Evolutionary conservation across 768 basidiomycete species (phyloP).

Genomic region (Peribolospora baueri): DNA sequence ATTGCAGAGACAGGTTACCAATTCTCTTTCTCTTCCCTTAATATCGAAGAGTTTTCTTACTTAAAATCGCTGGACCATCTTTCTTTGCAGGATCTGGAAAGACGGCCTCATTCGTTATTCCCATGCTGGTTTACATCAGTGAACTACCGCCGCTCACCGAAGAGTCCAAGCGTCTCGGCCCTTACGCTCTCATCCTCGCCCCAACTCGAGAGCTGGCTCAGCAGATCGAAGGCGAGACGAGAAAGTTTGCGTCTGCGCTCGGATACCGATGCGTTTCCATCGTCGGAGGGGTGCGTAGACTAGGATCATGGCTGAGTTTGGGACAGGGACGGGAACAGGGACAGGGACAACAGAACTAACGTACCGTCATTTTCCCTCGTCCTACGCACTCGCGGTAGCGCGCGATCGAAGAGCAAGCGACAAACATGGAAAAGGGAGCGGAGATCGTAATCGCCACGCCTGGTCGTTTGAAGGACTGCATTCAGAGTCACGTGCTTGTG

Average conservation of each 20-base stretch:
- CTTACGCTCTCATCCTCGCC: slow-evolving; percentile 74
- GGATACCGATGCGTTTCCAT: slow-evolving; percentile 92
- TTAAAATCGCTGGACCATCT: background rate
- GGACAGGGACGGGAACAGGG: too few species aligned
- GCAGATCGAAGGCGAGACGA: slow-evolving; percentile 80
- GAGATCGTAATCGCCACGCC: slow-evolving; percentile 98
- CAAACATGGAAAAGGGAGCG: slow-evolving; percentile 88
- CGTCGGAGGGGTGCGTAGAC: slow-evolving; percentile 61
- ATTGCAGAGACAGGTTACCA: slow-evolving; percentile 83
- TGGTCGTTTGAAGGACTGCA: slow-evolving; percentile 90
- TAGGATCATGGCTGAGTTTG: slow-evolving; percentile 1
- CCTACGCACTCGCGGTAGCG: slow-evolving; percentile 26
- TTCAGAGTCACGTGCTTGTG: slow-evolving; percentile 85
- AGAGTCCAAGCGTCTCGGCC: slow-evolving; percentile 79
- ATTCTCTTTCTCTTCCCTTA: background rate
- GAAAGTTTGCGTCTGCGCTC: slow-evolving; percentile 70
- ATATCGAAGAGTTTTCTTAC: background rate
- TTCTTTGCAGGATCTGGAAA: slow-evolving; percentile 63
- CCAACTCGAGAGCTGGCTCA: slow-evolving; percentile 97
- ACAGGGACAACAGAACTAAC: background rate
- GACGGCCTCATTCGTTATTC: slow-evolving; percentile 94
- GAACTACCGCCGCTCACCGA: slow-evolving; percentile 64
- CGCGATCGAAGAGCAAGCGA: slow-evolving; percentile 90
- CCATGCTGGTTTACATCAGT: slow-evolving; percentile 86
- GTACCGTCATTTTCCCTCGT: background rate